Conservation (phyloP, 2,329 filamentous ascomycete genomes). For the Alternaria arbusti region DNA sequence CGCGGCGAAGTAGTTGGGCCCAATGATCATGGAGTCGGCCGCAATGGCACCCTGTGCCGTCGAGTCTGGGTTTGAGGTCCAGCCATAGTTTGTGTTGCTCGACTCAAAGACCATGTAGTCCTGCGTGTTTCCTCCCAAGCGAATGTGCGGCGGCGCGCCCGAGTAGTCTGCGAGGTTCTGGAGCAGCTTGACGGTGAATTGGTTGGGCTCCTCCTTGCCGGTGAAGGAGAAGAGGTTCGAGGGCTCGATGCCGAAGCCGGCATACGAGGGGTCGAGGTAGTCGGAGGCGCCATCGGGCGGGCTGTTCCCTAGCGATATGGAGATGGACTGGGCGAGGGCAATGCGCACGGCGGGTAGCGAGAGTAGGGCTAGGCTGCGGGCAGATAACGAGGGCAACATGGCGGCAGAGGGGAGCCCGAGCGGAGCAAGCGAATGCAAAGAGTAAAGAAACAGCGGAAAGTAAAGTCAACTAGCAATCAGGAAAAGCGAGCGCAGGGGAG, state of each 20-base stretch:
- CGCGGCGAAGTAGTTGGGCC: conserved; percentile 56
- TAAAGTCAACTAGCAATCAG: conserved; percentile 8
- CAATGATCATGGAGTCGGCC: conserved; percentile 55
- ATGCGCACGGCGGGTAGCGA: conserved; percentile 14
- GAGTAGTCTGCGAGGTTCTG: conserved; percentile 58
- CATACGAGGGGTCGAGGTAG: conserved; percentile 53
- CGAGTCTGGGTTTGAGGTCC: conserved; percentile 49
- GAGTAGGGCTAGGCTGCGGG: conserved; percentile 22
- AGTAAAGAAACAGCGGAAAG: neutral
- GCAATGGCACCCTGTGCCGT: conserved; percentile 50
- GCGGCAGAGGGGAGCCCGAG: conserved; percentile 4
- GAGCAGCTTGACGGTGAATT: conserved; percentile 56
- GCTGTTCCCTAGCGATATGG: conserved; percentile 38
- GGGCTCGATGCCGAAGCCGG: conserved; percentile 60
- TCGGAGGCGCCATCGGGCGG: conserved; percentile 41
- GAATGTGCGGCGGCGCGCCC: conserved; percentile 57
- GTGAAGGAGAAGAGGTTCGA: conserved; percentile 61
- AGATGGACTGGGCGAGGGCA: conserved; percentile 40
- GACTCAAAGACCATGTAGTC: conserved; percentile 58
- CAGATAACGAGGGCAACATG: conserved; percentile 31
- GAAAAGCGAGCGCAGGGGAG: conserved; percentile 1
- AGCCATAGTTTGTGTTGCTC: conserved; percentile 45
- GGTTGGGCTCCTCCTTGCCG: conserved; percentile 51
- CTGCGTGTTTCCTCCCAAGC: conserved; percentile 59
- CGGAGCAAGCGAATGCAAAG: neutral